A percentile compares a stretch with the other conserved stretches of the same genome.
These are phyloP conservation scores for Solanum lignicaule DNA, from an alignment of 257 asterid genomes.

Conservation along the genomic window DNA sequence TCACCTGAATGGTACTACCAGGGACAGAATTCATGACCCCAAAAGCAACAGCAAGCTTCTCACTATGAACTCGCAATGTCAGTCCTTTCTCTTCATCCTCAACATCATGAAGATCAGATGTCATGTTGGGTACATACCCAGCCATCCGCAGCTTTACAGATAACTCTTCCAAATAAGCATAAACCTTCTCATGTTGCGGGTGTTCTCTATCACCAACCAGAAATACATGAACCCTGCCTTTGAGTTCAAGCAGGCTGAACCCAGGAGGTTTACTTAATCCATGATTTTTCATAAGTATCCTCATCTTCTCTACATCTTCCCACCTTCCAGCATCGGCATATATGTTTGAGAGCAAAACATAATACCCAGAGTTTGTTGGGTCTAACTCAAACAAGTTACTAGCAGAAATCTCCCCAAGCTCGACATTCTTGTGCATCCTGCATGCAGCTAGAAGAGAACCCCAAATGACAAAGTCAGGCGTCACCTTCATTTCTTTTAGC, in stretches of 20 bases:
- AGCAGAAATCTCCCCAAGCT: constrained; percentile 74
- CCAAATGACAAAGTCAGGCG: constrained; percentile 82
- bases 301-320: constrained; percentile 75
- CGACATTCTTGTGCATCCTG: constrained; percentile 77
- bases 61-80: constrained; percentile 59
- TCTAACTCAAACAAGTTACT: constrained; percentile 67
- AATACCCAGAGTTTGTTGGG: constrained; percentile 68
- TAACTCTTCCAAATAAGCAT: constrained; percentile 49
- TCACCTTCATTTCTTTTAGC: constrained; percentile 59
- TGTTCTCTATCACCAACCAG: constrained; percentile 67
- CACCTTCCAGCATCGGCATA: constrained; percentile 92
- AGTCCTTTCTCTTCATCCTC: constrained; percentile 81
- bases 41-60: constrained; percentile 84
- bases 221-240: constrained; percentile 57
- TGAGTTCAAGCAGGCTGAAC: constrained; percentile 65
- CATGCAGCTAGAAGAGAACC: constrained; percentile 81
- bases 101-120: constrained; percentile 71
- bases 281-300: constrained; percentile 41
- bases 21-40: constrained; percentile 70
- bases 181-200: constrained; percentile 54
- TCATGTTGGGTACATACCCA: constrained; percentile 57
- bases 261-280: constrained; percentile 84
- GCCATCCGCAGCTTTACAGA: constrained; percentile 53
- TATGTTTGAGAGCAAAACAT: constrained; percentile 65
- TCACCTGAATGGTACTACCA: constrained; percentile 61